Conservation (phyloP, 2,329 filamentous ascomycete genomes). For the Didymella exigua region DNA sequence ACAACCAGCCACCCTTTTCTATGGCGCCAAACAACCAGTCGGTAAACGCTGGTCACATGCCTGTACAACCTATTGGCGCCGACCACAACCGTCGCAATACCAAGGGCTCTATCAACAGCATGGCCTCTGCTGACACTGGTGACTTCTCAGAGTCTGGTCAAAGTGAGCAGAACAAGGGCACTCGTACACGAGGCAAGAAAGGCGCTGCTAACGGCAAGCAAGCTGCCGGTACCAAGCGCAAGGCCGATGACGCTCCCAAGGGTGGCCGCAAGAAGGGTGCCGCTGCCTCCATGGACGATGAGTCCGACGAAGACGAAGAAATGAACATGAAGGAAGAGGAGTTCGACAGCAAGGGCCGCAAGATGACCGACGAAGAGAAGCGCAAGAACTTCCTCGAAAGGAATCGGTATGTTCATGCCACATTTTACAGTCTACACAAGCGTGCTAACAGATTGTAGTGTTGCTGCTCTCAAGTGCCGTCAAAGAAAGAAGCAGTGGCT, state of each 20-base stretch:
- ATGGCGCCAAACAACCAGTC: constrained; percentile 48
- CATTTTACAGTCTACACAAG: not conserved
- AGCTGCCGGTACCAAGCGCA: constrained; percentile 63
- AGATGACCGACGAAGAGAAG: constrained; percentile 99
- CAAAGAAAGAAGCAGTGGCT: constrained; percentile 99
- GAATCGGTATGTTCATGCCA: constrained; percentile 72
- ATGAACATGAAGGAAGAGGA: constrained; percentile 47
- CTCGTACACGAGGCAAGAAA: constrained; percentile 45
- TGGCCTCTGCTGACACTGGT: constrained; percentile 61
- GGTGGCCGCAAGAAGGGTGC: constrained; percentile 72
- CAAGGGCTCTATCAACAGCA: constrained; percentile 64
- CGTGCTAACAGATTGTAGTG: constrained; percentile 60
- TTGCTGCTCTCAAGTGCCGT: constrained; percentile 94
- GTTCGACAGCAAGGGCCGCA: constrained; percentile 64
- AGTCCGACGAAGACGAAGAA: constrained; percentile 50
- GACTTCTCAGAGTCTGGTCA: constrained; percentile 76
- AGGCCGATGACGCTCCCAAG: constrained; percentile 76
- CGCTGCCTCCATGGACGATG: constrained; percentile 53
- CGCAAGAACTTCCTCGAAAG: constrained; percentile 96
- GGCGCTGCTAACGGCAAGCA: constrained; percentile 45
- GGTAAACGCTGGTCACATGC: constrained; percentile 54
- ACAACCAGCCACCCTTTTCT: constrained; percentile 58
- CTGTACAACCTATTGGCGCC: constrained; percentile 55
- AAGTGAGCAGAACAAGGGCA: constrained; percentile 63
- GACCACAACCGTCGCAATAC: constrained; percentile 57